Base-by-base conservation (phyloP, 768 basidiomycete species). In the Lactarius evosmus region DNA sequence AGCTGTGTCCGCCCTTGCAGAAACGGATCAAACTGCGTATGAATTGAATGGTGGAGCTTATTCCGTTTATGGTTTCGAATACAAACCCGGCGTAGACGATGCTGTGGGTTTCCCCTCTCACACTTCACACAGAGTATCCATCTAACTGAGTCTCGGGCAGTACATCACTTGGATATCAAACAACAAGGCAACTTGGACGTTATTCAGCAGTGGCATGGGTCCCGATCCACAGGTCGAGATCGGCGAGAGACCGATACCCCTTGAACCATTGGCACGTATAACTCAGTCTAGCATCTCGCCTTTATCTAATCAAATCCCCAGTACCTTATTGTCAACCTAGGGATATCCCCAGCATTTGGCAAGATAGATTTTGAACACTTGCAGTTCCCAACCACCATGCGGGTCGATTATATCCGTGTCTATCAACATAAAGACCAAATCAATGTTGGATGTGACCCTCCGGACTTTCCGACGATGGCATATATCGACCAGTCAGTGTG, bases 321-420 rank as follows among this genome's bases (percentile, higher is more conserved):
- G 81, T 82, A 84, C 61, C 78, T 85, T 66, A 76, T 87, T 61
- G 67, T 76, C 32, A 86, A 85, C 70, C 69, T 86, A 70, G 86
- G 85, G 70, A 81, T 88, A 68, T 85, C 83, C 5, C 75, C 77
- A 27, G 81, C 81, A 70, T 88, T 88, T 69, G 86, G 84, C 52
- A 67, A 70, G 7, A 81, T 87, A 66, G 85, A 88, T 64, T 75
- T 82, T 51, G 75, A 72, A 1, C 75, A 85, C 61, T 72, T 88
- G 25, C 73, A 71, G 27, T 86, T 85, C 72, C 75, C 75, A 5
- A 74, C 86, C n/a, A 77, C 73, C 19, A 87, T 95, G 88, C 77
- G 77, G 60, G 76, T 95, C 56, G 94, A 96, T 71, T 95, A 85
- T 63, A 85, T 95, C 61, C 83, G 94, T 1, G 89, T 96, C 14